Base-by-base conservation (phyloP, 228 moss, liverwort and hornwort species). In the Sphagnum magellanicum region DNA sequence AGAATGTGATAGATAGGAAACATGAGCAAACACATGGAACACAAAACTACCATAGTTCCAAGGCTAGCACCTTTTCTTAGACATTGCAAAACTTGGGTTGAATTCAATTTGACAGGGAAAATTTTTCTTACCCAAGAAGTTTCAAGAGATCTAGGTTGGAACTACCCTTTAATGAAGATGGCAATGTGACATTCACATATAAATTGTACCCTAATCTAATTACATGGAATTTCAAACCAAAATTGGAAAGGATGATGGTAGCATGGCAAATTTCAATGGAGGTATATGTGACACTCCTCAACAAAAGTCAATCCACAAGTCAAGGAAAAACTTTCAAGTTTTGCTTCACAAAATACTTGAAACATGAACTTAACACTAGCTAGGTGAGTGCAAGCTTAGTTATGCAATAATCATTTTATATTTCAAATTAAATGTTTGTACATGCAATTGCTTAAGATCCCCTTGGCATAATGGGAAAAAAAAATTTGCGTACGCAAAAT, bases 161-260 rank as follows among this genome's bases (percentile, higher is more conserved):
- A 6, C 4, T 67, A 15, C 67, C 67, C 51, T 67, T 50, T 52
- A 67, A 67, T 16, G 67, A 67, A 6, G 67, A 67, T 10, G 67
- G 67, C 1, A 67, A 50, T 11, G 67, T 67, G 16, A 67, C 67
- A 4, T 67, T 67, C 67, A 67, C 67, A 12, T 50, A 67, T 51
- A 15, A 48, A 4, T 50, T 51, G n/a, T 67, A 67, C 51, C 67
- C 67, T 10, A 50, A 67, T 6, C 67, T 50, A 1, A 67, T 67
- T 14, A 50, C 15, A 17, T 67, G 67, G 67, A 13, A 52, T 4
- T 67, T 67, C 51, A n/a, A 13, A 13, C 67, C 67, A 10, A 52
- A 16, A 6, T 52, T 67, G 8, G 50, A 67, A 12, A 48, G 47
- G 32, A 16, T 14, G 6, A 15, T 50, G n/a, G 50, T 67, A 0